phyloP scores from a whole-genome alignment of 306 rosid genomes.

The Lathyrus oleraceus region DNA sequence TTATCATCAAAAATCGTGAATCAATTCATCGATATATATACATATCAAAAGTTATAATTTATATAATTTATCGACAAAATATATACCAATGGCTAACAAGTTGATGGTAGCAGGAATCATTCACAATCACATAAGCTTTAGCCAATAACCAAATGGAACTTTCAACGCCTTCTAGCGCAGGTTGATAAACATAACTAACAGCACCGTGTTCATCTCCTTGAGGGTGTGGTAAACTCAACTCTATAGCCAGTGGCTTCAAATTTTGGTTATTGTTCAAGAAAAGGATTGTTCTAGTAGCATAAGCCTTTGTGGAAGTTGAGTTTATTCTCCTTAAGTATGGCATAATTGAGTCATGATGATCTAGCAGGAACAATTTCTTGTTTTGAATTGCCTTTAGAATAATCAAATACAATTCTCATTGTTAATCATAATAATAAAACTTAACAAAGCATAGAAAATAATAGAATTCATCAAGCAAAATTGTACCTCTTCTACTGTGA shows the following conservation, averaged over 20 bases:
- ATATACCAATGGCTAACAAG: constrained; percentile 66
- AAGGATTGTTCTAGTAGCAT: constrained; percentile 63
- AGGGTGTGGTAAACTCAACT: constrained; percentile 62
- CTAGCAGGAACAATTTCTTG: constrained; percentile 58
- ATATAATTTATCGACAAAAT: background rate
- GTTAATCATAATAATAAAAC: background rate
- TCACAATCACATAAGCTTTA: constrained; percentile 65
- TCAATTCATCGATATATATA: background rate
- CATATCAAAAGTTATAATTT: background rate
- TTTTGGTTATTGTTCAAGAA: constrained; percentile 53
- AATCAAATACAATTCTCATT: constrained; percentile 21
- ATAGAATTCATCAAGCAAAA: background rate
- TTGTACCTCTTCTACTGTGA: constrained; percentile 58
- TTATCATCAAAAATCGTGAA: constrained; percentile 1
- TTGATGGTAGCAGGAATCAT: constrained; percentile 65
- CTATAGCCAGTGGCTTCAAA: constrained; percentile 67
- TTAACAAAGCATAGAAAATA: background rate
- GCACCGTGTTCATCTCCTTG: constrained; percentile 53
- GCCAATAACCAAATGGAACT: constrained; percentile 60
- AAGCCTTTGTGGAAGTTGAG: constrained; percentile 54
- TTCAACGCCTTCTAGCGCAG: constrained; percentile 60
- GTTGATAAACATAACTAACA: constrained; percentile 52
- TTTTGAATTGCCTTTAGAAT: constrained; percentile 55
- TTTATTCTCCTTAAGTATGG: constrained; percentile 66
- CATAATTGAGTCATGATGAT: constrained; percentile 67